phyloP scores from a whole-genome alignment of 2,329 filamentous ascomycete genomes.

The Stemphylium vesicarium region DNA sequence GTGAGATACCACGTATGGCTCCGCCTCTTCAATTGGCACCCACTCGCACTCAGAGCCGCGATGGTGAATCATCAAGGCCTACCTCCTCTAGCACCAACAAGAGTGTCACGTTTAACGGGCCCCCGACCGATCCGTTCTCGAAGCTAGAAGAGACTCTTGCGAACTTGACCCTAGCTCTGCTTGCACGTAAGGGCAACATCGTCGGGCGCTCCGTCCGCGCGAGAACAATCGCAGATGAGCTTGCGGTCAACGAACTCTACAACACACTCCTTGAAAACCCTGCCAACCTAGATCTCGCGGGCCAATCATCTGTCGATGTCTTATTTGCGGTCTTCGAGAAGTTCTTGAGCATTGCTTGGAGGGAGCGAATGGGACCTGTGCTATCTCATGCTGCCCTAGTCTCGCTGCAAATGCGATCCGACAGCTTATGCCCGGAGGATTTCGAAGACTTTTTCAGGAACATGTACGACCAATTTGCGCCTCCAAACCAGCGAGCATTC shows the following conservation, averaged over 20 bases:
- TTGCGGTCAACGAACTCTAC: slow-evolving; percentile 87
- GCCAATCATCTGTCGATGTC: slow-evolving; percentile 79
- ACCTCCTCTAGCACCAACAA: slow-evolving; percentile 45
- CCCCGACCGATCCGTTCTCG: slow-evolving; percentile 56
- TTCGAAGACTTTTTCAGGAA: slow-evolving; percentile 67
- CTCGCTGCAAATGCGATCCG: slow-evolving; percentile 70
- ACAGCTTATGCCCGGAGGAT: slow-evolving; percentile 72
- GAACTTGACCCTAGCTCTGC: slow-evolving; percentile 80
- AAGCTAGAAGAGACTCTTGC: slow-evolving; percentile 85
- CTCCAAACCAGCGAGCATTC: slow-evolving; percentile 75
- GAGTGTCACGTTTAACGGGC: slow-evolving; percentile 38
- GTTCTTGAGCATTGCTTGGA: slow-evolving; percentile 87
- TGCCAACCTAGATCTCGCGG: slow-evolving; percentile 74
- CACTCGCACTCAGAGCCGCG: slow-evolving; percentile 46
- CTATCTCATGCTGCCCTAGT: slow-evolving; percentile 75
- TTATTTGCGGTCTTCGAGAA: slow-evolving; percentile 94
- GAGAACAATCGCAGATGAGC: slow-evolving; percentile 73
- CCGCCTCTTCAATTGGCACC: slow-evolving; percentile 45
- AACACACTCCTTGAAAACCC: slow-evolving; percentile 86
- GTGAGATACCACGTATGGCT: slow-evolving; percentile 45
- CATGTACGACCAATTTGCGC: slow-evolving; percentile 59
- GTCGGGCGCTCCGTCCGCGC: slow-evolving; percentile 77
- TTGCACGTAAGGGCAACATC: slow-evolving; percentile 85
- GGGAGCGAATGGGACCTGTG: slow-evolving; percentile 83
- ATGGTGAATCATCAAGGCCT: slow-evolving; percentile 42